Base-by-base conservation (phyloP, 164 flowering plant species). In the Buxus sempervirens region DNA sequence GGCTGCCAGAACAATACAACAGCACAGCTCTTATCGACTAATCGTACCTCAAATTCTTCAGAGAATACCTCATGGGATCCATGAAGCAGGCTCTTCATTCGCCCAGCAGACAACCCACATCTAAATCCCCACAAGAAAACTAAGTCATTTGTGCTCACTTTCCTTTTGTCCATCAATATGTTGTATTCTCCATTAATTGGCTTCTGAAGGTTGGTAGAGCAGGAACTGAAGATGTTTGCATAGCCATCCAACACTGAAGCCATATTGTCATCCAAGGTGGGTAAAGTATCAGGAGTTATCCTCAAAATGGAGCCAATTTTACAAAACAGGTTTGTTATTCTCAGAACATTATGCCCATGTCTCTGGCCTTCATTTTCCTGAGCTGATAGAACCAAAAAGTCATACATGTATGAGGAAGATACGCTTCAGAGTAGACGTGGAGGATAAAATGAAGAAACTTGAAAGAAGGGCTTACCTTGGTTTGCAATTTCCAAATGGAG, bases 51-150 rank as follows among this genome's bases (percentile, higher is more conserved):
- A 78, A 89, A 90, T 36, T 85, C 90, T 60, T 73, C 81, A 15
- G 82, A 75, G 69, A 88, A 84, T 24, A 80, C 82, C 8, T 79
- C 72, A 70, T 87, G 92, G 42, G 84, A 73, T 59, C 66, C 82
- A 55, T 38, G 66, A 4, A 93, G 86, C 32, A 72, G 63, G 61
- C 59, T 69, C 70, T 83, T 89, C 67, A 90, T 78, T 64, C 21
- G 70, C 58, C 74, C 78, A 15, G 87, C 85, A 14, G 94, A 79
- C 32, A 78, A 65, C 59, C 83, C 80, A 64, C 53, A 25, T 55
- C 78, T 65, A 53, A 90, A 86, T 58, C 98, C 96, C 98, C 98
- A 89, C 67, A 93, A 59, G 82, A 93, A 88, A 65, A 86, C 79
- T 71, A 89, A 23, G 75, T 85, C 76, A 25, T 80, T 74, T 25